Evolutionary conservation across 2,329 filamentous ascomycete genomes (phyloP).

Genomic region (Clonostachys rosea): DNA sequence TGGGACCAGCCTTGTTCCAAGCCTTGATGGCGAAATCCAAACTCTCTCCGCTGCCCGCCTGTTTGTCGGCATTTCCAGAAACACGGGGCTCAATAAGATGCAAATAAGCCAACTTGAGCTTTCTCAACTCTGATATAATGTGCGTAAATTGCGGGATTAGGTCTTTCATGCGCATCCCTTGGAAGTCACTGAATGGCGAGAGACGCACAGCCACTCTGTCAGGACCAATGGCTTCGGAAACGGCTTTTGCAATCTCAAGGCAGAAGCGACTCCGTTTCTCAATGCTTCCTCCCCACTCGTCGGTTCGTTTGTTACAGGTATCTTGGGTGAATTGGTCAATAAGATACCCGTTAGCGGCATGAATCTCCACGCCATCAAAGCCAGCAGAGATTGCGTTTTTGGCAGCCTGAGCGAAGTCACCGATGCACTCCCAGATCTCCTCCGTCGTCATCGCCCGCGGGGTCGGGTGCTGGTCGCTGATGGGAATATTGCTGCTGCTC

Average conservation of each 20-base stretch:
- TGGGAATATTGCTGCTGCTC: constrained; percentile 26
- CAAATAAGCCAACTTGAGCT: constrained; percentile 40
- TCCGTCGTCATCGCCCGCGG: constrained; percentile 24
- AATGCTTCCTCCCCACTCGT: constrained; percentile 22
- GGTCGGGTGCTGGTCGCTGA: constrained; percentile 32
- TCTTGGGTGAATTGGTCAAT: constrained; percentile 27
- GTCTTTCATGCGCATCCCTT: constrained; percentile 42
- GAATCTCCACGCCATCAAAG: constrained; percentile 38
- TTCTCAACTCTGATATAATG: constrained; percentile 42
- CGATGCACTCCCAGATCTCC: constrained; percentile 1
- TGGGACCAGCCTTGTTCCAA: constrained; percentile 44
- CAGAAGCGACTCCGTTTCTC: constrained; percentile 40
- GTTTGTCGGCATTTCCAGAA: constrained; percentile 22
- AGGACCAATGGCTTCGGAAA: constrained; percentile 36
- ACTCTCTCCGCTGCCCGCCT: constrained; percentile 35
- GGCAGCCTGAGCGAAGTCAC: constrained; percentile 17
- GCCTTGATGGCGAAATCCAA: constrained; percentile 32
- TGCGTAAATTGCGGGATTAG: constrained; percentile 45
- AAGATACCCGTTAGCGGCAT: constrained; percentile 32
- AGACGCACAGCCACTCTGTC: constrained; percentile 38
- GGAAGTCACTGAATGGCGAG: constrained; percentile 44
- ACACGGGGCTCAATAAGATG: constrained; percentile 52
- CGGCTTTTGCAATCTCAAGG: constrained; percentile 42
- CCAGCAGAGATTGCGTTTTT: constrained; percentile 29
- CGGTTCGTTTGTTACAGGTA: constrained; percentile 15